phyloP scores from a whole-genome alignment of 208 protist species.

The Trypanosoma caninum region DNA sequence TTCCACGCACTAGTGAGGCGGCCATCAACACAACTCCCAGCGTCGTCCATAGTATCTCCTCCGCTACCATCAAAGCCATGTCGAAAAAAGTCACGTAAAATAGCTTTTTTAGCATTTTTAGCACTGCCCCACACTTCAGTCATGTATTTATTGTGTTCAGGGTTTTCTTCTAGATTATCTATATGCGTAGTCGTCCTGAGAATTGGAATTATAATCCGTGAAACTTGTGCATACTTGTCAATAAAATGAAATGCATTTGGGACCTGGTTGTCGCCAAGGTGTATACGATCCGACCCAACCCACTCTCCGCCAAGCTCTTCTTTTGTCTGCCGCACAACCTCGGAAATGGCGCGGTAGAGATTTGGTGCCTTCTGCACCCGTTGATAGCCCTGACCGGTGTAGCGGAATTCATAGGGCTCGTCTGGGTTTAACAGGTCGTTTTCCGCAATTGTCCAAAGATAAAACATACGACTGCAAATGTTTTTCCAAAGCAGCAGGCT shows the following conservation, averaged over 20 bases:
- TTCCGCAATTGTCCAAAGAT: constrained; percentile 93
- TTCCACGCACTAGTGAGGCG: constrained; percentile 97
- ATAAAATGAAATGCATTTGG: constrained; percentile 98
- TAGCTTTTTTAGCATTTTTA: constrained; percentile 68
- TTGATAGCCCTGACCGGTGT: constrained; percentile 95
- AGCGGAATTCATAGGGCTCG: constrained; percentile 82
- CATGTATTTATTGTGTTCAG: constrained; percentile 72
- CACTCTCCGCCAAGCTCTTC: constrained; percentile 84
- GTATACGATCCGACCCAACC: constrained; percentile 92
- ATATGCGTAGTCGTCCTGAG: constrained; percentile 82
- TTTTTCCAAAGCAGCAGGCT: constrained; percentile 96
- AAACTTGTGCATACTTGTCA: constrained; percentile 97
- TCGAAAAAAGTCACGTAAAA: constrained; percentile 95
- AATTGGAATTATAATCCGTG: constrained; percentile 96
- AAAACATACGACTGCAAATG: constrained; percentile 86
- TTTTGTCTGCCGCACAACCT: constrained; percentile 87
- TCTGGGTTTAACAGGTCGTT: constrained; percentile 89
- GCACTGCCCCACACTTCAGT: constrained; percentile 67
- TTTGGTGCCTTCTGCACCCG: constrained; percentile 91
- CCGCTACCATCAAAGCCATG: constrained; percentile 96
- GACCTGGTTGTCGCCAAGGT: constrained; percentile 97
- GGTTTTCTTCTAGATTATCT: constrained; percentile 58
- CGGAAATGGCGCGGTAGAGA: constrained; percentile 81
- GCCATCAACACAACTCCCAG: constrained; percentile 97
- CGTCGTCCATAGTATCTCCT: constrained; percentile 97